phyloP scores from a whole-genome alignment of 495 filamentous ascomycete genomes.

The Cenococcum geophilum region DNA sequence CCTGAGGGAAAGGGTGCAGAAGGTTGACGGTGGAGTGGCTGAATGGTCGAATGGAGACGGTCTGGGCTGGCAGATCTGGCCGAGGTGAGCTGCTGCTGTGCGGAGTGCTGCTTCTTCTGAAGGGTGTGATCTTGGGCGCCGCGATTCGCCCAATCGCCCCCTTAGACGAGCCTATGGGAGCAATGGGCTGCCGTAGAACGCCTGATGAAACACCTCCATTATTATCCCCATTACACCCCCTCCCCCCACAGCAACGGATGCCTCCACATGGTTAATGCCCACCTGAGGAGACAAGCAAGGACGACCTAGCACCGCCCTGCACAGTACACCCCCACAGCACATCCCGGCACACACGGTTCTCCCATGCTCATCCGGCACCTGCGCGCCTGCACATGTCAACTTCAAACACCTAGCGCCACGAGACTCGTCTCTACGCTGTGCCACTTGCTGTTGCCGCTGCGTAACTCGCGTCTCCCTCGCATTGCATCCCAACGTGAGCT shows the following conservation, averaged over 20 bases:
- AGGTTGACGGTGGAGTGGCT: not conserved
- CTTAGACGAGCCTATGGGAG: too few relatives aligned
- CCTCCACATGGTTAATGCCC: not conserved
- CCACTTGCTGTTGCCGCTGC: too few relatives aligned
- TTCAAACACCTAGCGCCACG: constrained; percentile 15
- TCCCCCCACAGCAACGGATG: too few relatives aligned
- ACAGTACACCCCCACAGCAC: not conserved
- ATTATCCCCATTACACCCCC: too few relatives aligned
- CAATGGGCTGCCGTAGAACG: too few relatives aligned
- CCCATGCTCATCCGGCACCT: not conserved
- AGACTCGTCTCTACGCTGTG: not conserved
- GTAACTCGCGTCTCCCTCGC: not conserved
- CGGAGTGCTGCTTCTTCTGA: too few relatives aligned
- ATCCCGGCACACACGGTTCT: not conserved
- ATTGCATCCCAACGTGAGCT: not conserved
- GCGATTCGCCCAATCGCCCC: too few relatives aligned
- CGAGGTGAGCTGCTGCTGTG: not conserved
- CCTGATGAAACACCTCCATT: too few relatives aligned
- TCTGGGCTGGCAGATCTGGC: not conserved
- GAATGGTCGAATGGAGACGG: not conserved
- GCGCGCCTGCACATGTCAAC: constrained; percentile 7
- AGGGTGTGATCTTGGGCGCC: too few relatives aligned
- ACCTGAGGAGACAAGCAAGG: not conserved
- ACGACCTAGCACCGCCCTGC: not conserved
- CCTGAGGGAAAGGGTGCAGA: not conserved